Conservation (phyloP, 2,329 filamentous ascomycete genomes). For the Aspergillus jensenii region DNA sequence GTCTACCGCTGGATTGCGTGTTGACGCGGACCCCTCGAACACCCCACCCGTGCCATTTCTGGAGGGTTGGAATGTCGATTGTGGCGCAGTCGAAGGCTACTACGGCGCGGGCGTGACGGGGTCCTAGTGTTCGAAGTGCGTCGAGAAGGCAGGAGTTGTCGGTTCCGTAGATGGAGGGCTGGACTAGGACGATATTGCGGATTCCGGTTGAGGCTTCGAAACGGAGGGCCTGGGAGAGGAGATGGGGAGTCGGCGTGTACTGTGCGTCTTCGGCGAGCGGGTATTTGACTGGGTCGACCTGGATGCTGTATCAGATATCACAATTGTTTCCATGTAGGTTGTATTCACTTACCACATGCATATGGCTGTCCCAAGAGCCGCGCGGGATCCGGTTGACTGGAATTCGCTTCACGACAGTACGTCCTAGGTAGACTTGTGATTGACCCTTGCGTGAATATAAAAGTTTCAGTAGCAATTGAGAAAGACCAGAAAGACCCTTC, state of each 20-base stretch:
- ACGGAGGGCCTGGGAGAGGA: conserved; percentile 50
- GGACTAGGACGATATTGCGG: conserved; percentile 58
- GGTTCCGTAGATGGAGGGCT: conserved; percentile 61
- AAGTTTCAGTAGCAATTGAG: too few species aligned
- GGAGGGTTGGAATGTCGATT: conserved; percentile 41
- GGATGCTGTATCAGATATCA: too few species aligned
- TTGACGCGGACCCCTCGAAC: conserved; percentile 55
- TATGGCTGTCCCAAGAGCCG: conserved; percentile 61
- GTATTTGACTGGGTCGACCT: conserved; percentile 46
- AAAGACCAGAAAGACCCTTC: too few species aligned
- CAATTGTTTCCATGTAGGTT: too few species aligned
- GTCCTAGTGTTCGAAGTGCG: conserved; percentile 52
- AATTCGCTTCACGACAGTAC: too few species aligned
- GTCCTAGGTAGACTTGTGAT: too few species aligned
- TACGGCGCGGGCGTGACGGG: conserved; percentile 53
- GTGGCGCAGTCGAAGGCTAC: conserved; percentile 55
- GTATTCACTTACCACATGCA: conserved; percentile 55
- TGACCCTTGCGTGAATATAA: too few species aligned
- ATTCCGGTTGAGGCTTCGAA: conserved; percentile 56
- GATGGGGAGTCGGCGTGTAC: conserved; percentile 54
- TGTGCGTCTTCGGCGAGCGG: conserved; percentile 49
- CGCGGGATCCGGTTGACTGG: conserved; percentile 23
- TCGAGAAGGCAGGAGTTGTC: conserved; percentile 62
- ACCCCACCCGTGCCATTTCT: conserved; percentile 57
- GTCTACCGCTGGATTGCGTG: too few species aligned